Conservation (phyloP, 495 filamentous ascomycete genomes). For the Penicilliopsis zonata region DNA sequence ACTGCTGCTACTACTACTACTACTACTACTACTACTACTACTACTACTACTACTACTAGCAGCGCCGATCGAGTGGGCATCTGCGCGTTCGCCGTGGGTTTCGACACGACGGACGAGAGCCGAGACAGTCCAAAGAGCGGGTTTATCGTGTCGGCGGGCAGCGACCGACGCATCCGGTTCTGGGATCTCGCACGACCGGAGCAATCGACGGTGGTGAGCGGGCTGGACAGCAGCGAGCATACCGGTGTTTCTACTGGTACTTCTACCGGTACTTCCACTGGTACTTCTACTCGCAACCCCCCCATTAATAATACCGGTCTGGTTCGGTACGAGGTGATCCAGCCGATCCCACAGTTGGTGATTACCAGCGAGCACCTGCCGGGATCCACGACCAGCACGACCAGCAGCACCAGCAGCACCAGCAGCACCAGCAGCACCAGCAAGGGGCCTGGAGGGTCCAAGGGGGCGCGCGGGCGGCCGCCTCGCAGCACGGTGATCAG, state of each 20-base stretch:
- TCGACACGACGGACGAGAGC: slow-evolving; percentile 35
- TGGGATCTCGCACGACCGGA: slow-evolving; percentile 77
- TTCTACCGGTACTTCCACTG: too few species aligned
- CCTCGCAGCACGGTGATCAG: slow-evolving; percentile 80
- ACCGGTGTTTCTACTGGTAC: slow-evolving; percentile 52
- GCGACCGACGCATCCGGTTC: slow-evolving; percentile 82
- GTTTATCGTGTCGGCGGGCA: slow-evolving; percentile 78
- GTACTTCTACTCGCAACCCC: too few species aligned
- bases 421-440: slow-evolving; percentile 21
- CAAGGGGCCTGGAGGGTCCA: slow-evolving; percentile 18
- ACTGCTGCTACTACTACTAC: slow-evolving; percentile 16
- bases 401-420: slow-evolving; percentile 22
- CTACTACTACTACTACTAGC: slow-evolving; percentile 11
- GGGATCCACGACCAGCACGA: too few species aligned
- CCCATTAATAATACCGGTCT: slow-evolving; percentile 27
- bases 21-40: too few species aligned
- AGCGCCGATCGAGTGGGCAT: slow-evolving; percentile 46
- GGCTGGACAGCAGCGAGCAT: slow-evolving; percentile 52
- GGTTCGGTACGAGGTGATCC: slow-evolving; percentile 59
- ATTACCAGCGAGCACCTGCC: slow-evolving; percentile 62
- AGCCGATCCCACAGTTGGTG: slow-evolving; percentile 54
- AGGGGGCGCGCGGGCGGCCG: slow-evolving; percentile 30
- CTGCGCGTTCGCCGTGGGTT: slow-evolving; percentile 36
- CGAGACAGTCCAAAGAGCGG: slow-evolving; percentile 31
- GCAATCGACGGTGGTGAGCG: slow-evolving; percentile 65